Percentiles rank a stretch among this genome's conserved stretches.
These are phyloP conservation scores for Cystobasidium sp. DNA, from an alignment of 1,284 basidiomycete genomes.

Conservation along the genomic window DNA sequence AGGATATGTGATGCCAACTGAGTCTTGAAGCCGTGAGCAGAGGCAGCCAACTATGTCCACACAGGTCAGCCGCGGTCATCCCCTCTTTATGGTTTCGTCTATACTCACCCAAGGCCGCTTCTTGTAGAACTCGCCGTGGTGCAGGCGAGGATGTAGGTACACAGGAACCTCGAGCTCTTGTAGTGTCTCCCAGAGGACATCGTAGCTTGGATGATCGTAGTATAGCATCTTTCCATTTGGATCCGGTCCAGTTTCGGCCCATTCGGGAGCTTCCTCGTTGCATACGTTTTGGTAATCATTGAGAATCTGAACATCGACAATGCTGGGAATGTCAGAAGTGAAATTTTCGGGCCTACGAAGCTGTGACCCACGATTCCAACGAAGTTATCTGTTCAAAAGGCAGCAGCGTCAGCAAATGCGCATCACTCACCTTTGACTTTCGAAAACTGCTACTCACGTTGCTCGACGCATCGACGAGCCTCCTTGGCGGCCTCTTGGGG, in stretches of 20 bases:
- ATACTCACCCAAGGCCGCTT: conserved; percentile 35
- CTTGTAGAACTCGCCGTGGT: conserved; percentile 38
- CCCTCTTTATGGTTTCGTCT: neutral
- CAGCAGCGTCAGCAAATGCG: conserved; percentile 1
- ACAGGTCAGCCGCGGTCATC: neutral
- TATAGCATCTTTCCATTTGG: conserved; percentile 28
- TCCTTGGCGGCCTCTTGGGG: conserved; percentile 37
- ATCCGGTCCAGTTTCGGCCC: conserved; percentile 36
- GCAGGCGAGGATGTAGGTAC: conserved; percentile 36
- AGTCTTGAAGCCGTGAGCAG: conserved; percentile 37
- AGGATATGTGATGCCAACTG: conserved; percentile 38
- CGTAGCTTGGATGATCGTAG: conserved; percentile 41
- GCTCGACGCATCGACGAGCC: conserved; percentile 22
- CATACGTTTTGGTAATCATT: conserved; percentile 36
- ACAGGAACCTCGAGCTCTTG: conserved; percentile 32
- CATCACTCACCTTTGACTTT: neutral
- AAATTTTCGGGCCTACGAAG: neutral
- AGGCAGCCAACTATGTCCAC: conserved; percentile 19
- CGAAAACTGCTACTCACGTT: conserved; percentile 7
- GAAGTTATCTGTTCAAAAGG: conserved; percentile 12
- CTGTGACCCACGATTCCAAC: conserved; percentile 19
- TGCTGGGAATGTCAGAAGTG: neutral
- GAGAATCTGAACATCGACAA: conserved; percentile 11
- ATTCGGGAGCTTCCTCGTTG: conserved; percentile 32
- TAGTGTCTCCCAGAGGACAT: conserved; percentile 34